Evolutionary conservation across 257 asterid species (phyloP).

Genomic region (Salvia splendens): DNA sequence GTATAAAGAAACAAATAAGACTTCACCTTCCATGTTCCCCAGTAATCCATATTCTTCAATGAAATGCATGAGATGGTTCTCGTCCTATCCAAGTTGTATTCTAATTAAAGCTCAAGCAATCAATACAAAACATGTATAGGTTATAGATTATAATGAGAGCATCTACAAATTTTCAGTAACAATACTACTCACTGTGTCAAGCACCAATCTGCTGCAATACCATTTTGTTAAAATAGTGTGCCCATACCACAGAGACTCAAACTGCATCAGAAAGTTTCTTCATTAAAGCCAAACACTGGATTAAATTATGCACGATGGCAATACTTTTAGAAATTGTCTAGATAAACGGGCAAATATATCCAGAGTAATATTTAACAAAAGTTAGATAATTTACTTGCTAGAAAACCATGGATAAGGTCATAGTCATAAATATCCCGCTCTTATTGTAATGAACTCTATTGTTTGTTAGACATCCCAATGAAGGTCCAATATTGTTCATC

Average conservation of each 20-base stretch:
- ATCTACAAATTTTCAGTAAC: slow-evolving; percentile 1
- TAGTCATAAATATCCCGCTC: background rate
- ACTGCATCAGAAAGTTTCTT: background rate
- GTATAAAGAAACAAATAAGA: background rate
- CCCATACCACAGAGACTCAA: slow-evolving; percentile 7
- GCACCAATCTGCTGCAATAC: background rate
- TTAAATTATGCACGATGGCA: background rate
- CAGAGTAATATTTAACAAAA: slow-evolving; percentile 12
- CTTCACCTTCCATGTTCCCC: background rate
- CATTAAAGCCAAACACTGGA: background rate
- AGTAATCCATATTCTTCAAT: slow-evolving; percentile 5
- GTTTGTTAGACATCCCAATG: background rate
- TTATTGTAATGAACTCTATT: background rate
- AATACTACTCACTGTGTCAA: slow-evolving; percentile 4
- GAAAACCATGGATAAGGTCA: background rate
- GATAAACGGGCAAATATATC: slow-evolving; percentile 1
- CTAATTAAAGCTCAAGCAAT: slow-evolving; percentile 8
- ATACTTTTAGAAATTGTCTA: background rate
- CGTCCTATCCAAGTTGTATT: background rate
- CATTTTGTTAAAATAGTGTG: slow-evolving; percentile 4
- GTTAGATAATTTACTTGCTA: background rate
- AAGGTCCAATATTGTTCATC: slow-evolving; percentile 9
- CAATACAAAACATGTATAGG: background rate
- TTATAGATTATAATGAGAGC: too few relatives aligned
- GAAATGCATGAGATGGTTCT: background rate